Conservation (phyloP, 495 filamentous ascomycete genomes). For the Aspergillus sclerotioniger region DNA sequence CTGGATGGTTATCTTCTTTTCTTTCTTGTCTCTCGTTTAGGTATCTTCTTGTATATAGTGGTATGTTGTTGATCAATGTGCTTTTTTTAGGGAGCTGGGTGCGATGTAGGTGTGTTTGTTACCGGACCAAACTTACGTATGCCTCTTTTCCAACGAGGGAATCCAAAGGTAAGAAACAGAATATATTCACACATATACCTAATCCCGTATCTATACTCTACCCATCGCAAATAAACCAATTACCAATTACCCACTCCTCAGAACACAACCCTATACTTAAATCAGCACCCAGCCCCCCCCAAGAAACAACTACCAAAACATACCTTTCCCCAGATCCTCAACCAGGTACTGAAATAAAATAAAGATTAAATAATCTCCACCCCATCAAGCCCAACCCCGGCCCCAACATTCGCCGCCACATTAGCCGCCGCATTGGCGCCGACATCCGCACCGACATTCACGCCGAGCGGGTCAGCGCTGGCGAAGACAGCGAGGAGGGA, state of each 20-base stretch:
- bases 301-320: neutral
- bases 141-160: neutral
- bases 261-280: neutral
- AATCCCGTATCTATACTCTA: neutral
- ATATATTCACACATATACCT: neutral
- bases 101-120: neutral
- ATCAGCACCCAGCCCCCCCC: neutral
- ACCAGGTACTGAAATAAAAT: no score
- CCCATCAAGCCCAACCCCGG: neutral
- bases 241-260: neutral
- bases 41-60: neutral
- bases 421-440: neutral
- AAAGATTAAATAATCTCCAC: no score
- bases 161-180: neutral
- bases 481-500: conserved; percentile 2
- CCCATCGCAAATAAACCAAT: neutral
- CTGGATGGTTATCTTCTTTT: neutral
- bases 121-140: no score
- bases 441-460: neutral
- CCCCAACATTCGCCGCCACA: neutral
- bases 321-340: neutral
- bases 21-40: neutral
- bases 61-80: neutral
- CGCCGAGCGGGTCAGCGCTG: neutral
- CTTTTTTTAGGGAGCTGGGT: neutral